Evolutionary conservation across 495 filamentous ascomycete species (phyloP).

Genomic region (Aspergillus egyptiacus): DNA sequence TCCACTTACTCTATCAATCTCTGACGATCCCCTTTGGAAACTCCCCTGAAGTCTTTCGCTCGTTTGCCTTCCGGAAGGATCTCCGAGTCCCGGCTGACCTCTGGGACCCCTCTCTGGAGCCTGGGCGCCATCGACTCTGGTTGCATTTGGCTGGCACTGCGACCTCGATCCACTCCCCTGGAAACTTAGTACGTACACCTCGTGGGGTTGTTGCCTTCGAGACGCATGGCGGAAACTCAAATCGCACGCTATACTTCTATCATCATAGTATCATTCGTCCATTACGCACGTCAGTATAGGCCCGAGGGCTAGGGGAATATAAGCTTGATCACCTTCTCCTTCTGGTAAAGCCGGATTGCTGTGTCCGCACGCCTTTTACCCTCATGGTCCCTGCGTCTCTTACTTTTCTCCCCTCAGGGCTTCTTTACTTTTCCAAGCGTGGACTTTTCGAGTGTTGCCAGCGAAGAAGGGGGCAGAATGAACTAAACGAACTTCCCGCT

Average conservation of each 20-base stretch:
- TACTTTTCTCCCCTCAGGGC: background rate
- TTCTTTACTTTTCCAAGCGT: background rate
- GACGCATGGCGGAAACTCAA: conserved; percentile 1
- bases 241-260: background rate
- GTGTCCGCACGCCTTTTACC: background rate
- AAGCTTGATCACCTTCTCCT: background rate
- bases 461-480: too few relatives aligned
- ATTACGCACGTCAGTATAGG: background rate
- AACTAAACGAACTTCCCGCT: background rate
- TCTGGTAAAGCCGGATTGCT: background rate
- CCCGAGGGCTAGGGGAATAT: background rate
- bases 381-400: background rate
- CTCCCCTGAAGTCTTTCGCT: background rate
- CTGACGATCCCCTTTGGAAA: background rate
- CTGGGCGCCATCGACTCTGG: background rate
- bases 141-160: background rate
- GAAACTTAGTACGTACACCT: background rate
- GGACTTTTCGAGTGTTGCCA: too few relatives aligned
- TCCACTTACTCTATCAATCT: too few relatives aligned
- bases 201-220: background rate
- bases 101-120: too few relatives aligned
- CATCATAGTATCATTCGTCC: background rate
- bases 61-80: background rate
- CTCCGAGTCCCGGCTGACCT: background rate
- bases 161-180: background rate